Base-by-base conservation (phyloP, 768 basidiomycete species). In the Mycena alexandri region DNA sequence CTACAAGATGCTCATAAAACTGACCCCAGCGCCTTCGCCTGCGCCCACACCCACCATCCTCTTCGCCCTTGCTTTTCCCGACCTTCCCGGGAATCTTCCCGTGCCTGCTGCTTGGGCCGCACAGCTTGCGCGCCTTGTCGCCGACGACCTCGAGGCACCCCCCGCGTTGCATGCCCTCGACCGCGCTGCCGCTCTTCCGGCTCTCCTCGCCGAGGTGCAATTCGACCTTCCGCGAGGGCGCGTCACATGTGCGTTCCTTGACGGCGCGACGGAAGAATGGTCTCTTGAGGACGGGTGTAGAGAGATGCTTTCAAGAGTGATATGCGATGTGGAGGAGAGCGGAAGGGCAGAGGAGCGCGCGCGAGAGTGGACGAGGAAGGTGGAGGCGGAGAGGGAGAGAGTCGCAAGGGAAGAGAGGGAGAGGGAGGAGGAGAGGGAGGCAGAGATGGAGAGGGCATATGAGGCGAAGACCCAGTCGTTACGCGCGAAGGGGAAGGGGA, bases 221-320 rank as follows among this genome's bases (percentile, higher is more conserved):
- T 89, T 92, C 77, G 88, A 93, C 73, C 71, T 92, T 57, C 77
- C 80, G 12, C 75, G 74, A 25, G 75, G 77, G 42, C 81, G 82
- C 48, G 79, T 92, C 41, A 73, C 77, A 0, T 89, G 88, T 72
- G 77, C 75, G 52, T 92, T 91, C 71, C 77, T 89, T 41, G 91
- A 91, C 72, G 90, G 87, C 11, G 76, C 78, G 4, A 69, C 75
- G 17, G 82, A 87, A 56, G 82, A 83, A 62, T 86, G 89, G 84
- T 79, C 83, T 16, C 76, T 74, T 75, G 73, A 75, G 59, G 71
- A 71, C 61, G 75, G 75, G 56, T 85, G 87, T 69, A 66, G 84
- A 48, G 75, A 77, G 63, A 77, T 83, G 60, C 77, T 94, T 48
- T 78, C 86, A 5, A 74, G 79, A 58, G 86, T 93, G 47, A 73